Evolutionary conservation across 2,329 filamentous ascomycete genomes (phyloP).

Genomic region (Monosporascus sp.): DNA sequence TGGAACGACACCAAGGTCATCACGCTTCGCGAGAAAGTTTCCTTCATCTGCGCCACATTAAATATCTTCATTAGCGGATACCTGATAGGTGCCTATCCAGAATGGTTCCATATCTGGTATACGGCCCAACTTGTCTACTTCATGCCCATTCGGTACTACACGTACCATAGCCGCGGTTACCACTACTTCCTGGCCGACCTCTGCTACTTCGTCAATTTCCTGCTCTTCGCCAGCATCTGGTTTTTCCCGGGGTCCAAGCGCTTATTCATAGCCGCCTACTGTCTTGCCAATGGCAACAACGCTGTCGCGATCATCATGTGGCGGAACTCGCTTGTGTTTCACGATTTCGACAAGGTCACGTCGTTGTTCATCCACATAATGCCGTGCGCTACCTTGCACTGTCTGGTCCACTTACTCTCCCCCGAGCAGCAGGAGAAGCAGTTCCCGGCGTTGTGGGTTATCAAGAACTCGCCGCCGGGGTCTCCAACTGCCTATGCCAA

Average conservation of each 20-base stretch:
- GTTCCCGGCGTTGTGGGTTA: conserved; percentile 81
- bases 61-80: conserved; percentile 98
- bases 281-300: conserved; percentile 92
- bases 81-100: conserved; percentile 77
- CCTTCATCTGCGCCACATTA: conserved; percentile 92
- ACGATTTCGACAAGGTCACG: conserved; percentile 96
- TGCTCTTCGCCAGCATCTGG: conserved; percentile 80
- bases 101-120: conserved; percentile 92
- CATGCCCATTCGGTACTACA: conserved; percentile 92
- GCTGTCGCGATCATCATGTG: conserved; percentile 98
- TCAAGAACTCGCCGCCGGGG: conserved; percentile 64
- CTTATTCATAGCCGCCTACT: conserved; percentile 87
- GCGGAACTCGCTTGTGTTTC: conserved; percentile 97
- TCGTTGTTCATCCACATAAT: conserved; percentile 99
- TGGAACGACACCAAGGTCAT: conserved; percentile 91
- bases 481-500: conserved; percentile 74
- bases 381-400: conserved; percentile 91
- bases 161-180: conserved; percentile 85
- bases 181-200: conserved; percentile 97
- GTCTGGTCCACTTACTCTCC: conserved; percentile 77
- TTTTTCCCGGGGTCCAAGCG: conserved; percentile 85
- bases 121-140: conserved; percentile 83
- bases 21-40: conserved; percentile 85
- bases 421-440: conserved; percentile 58
- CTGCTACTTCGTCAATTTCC: conserved; percentile 95